Evolutionary conservation across 164 flowering plant species (phyloP), one percentile per base, ranked within the genome.

Genomic region (Euptelea pleiosperma): DNA sequence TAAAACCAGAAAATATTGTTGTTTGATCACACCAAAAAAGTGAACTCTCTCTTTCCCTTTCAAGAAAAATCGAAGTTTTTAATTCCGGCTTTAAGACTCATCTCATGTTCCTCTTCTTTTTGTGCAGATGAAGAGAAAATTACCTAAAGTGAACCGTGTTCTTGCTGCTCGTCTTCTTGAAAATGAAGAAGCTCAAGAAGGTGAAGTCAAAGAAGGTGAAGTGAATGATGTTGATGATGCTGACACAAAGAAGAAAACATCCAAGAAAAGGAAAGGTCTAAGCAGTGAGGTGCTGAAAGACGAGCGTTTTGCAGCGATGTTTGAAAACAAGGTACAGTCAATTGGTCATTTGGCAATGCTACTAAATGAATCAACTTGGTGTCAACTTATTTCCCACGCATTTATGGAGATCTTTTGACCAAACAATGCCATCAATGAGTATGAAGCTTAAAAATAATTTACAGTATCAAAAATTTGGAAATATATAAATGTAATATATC

Each of bases 211-310:
- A 31, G 49, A n/a, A n/a, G n/a, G n/a, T n/a, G n/a, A n/a, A n/a
- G n/a, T n/a, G n/a, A n/a, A 51, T 26, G 78, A 53, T 57, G 75
- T 42, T 61, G 83, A 60, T 55, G 79, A 29, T 29, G 67, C 57
- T 37, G 77, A 59, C 35, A 52, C 49, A 2, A 82, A 83, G 73
- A 72, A 64, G 57, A 89, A 85, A 71, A 53, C 52, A 55, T 78
- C 84, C 22, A 92, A 88, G 90, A 93, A 82, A 66, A 93, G 80
- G 84, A 87, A 77, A 61, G 82, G 72, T 56, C 71, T 86, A 43
- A 62, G 65, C 71, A 66, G 48, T 52, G 96, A 86, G 6, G 16
- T 86, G 36, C 60, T 93, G 57, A 65, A 80, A 49, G 99, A 93
- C 60, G 79, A 71, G 12, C 82, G 97, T 45, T 93, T 90, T 62